phyloP scores from a whole-genome alignment of 208 protist species.

The Naegleria gruberi region DNA sequence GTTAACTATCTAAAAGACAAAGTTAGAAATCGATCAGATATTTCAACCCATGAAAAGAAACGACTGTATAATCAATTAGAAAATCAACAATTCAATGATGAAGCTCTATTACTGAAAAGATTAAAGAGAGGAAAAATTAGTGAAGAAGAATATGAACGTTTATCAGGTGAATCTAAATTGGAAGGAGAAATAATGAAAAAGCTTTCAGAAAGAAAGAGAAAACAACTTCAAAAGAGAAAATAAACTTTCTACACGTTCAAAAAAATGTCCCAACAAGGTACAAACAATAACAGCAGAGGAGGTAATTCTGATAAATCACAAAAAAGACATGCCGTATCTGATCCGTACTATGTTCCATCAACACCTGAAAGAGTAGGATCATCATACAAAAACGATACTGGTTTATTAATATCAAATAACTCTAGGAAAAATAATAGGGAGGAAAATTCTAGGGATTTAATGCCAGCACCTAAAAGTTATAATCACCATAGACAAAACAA shows the following conservation, averaged over 20 bases:
- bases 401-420: background rate
- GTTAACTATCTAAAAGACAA: background rate
- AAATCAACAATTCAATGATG: slow-evolving; percentile 14
- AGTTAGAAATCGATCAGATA: background rate
- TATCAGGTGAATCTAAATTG: background rate
- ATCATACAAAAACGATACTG: background rate
- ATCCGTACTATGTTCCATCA: background rate
- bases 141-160: background rate
- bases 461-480: background rate
- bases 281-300: no score
- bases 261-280: no score
- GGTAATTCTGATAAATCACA: no score
- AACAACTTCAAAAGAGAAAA: background rate
- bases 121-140: slow-evolving; percentile 10
- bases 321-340: background rate
- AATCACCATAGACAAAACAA: background rate
- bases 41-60: background rate
- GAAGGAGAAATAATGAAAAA: background rate
- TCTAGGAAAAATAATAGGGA: background rate
- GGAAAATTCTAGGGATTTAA: background rate
- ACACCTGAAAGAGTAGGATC: background rate
- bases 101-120: background rate
- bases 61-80: background rate
- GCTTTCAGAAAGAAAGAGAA: background rate
- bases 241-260: no score